Percentiles rank a stretch among this genome's conserved stretches.
Conservation (phyloP, 345 rosid species). For the Triadica sebifera region DNA sequence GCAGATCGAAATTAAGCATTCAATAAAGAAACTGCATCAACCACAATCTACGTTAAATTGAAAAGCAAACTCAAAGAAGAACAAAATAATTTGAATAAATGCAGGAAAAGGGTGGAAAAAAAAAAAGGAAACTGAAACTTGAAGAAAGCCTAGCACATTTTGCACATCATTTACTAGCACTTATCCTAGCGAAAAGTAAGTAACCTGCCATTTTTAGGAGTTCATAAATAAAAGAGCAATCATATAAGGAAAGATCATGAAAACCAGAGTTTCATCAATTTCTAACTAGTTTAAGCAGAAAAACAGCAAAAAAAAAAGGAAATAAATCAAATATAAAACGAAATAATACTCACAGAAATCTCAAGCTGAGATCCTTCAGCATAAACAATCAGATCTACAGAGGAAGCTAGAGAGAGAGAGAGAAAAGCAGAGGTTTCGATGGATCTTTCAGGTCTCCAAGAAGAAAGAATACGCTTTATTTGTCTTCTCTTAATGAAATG, state of each 20-base stretch:
- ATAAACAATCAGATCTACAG: constrained; percentile 17
- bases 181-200: neutral
- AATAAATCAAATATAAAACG: neutral
- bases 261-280: neutral
- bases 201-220: neutral
- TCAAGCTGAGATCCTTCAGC: constrained; percentile 13
- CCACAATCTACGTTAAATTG: neutral
- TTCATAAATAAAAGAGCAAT: neutral
- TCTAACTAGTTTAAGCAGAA: neutral
- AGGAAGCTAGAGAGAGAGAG: neutral
- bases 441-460: neutral
- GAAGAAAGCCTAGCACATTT: neutral
- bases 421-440: neutral
- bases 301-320: no score
- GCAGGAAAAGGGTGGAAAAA: no score
- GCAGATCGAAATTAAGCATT: neutral
- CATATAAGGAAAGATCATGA: constrained; percentile 15
- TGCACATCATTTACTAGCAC: neutral
- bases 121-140: neutral
- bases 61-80: neutral
- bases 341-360: constrained; percentile 15
- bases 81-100: neutral
- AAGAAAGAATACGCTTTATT: constrained; percentile 1
- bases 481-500: constrained; percentile 18
- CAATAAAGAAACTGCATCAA: neutral